Percentiles rank a stretch among this genome's conserved stretches.
These are phyloP conservation scores for Chaetomium cochliodes DNA, from an alignment of 495 filamentous ascomycete species.

Conservation along the genomic window DNA sequence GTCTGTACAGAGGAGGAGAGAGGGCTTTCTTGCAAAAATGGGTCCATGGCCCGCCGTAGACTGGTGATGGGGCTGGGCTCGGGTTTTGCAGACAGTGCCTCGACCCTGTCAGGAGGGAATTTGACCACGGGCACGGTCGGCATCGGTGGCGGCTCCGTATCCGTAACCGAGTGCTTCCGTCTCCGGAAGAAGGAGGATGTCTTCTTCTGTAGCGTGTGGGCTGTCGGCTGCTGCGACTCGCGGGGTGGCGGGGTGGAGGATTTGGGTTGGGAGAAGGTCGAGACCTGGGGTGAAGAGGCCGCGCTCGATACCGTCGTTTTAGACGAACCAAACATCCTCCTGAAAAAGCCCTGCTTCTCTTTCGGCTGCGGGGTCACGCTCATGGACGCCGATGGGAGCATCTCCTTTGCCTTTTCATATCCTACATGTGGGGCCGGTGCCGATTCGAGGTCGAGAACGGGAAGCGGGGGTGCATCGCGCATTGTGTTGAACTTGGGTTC, in stretches of 20 bases:
- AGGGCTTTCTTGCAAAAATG: slow-evolving; percentile 58
- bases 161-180: slow-evolving; percentile 79
- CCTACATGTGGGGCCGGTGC: slow-evolving; percentile 56
- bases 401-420: slow-evolving; percentile 58
- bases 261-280: slow-evolving; percentile 38
- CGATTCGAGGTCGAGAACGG: slow-evolving; percentile 43
- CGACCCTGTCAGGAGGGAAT: slow-evolving; percentile 34
- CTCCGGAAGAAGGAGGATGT: slow-evolving; percentile 88
- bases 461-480: slow-evolving; percentile 34
- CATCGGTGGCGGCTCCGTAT: slow-evolving; percentile 45
- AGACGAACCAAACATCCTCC: slow-evolving; percentile 74
- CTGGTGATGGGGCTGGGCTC: slow-evolving; percentile 78
- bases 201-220: slow-evolving; percentile 76
- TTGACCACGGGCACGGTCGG: slow-evolving; percentile 34
- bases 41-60: slow-evolving; percentile 85
- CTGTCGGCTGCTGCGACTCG: slow-evolving; percentile 43
- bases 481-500: slow-evolving; percentile 26
- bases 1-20: slow-evolving; percentile 25
- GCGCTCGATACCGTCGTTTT: slow-evolving; percentile 37
- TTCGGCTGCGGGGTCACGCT: slow-evolving; percentile 45
- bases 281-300: slow-evolving; percentile 25
- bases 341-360: slow-evolving; percentile 86
- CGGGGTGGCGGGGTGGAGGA: slow-evolving; percentile 48
- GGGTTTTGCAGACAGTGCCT: slow-evolving; percentile 28
- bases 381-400: slow-evolving; percentile 35